Evolutionary conservation across 192 early-diverging fungal genomes (phyloP).

Genomic region (Coemansia sp.): DNA sequence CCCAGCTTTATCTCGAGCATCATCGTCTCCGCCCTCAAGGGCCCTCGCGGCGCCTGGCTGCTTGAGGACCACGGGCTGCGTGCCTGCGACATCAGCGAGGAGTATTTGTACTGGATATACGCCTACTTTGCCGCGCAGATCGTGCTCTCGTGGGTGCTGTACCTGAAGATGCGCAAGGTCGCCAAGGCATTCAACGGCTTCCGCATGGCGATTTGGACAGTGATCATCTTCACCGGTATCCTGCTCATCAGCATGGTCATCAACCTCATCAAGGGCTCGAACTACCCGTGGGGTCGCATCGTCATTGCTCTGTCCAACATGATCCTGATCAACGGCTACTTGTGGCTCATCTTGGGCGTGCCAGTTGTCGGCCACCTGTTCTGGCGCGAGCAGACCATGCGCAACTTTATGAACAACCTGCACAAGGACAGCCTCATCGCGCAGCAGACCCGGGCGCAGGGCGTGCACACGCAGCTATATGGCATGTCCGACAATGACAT

Average conservation of each 20-base stretch:
- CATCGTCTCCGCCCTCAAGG: slow-evolving; percentile 21
- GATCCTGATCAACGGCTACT: slow-evolving; percentile 34
- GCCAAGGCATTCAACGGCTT: slow-evolving; percentile 49
- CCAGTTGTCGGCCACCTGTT: slow-evolving; percentile 45
- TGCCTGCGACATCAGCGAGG: slow-evolving; percentile 41
- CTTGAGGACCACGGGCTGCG: slow-evolving; percentile 39
- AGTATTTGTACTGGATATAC: slow-evolving; percentile 41
- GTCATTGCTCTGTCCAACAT: slow-evolving; percentile 34
- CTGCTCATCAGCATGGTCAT: slow-evolving; percentile 39
- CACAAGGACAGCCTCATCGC: slow-evolving; percentile 47
- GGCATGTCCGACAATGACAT: slow-evolving; percentile 23
- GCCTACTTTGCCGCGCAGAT: slow-evolving; percentile 39
- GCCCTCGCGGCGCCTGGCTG: slow-evolving; percentile 41
- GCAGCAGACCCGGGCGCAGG: slow-evolving; percentile 36
- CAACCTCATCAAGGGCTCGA: slow-evolving; percentile 47
- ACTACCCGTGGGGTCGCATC: slow-evolving; percentile 41
- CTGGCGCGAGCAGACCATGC: slow-evolving; percentile 49
- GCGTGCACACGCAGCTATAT: slow-evolving; percentile 27
- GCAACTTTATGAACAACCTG: slow-evolving; percentile 45
- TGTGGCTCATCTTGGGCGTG: slow-evolving; percentile 44
- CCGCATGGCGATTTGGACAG: slow-evolving; percentile 44
- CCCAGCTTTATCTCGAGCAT: slow-evolving; percentile 33
- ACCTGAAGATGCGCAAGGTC: slow-evolving; percentile 37
- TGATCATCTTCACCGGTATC: slow-evolving; percentile 25
- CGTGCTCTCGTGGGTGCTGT: slow-evolving; percentile 38